Base-by-base conservation (phyloP, 2,329 filamentous ascomycete genomes). In the Colletotrichum sp. region DNA sequence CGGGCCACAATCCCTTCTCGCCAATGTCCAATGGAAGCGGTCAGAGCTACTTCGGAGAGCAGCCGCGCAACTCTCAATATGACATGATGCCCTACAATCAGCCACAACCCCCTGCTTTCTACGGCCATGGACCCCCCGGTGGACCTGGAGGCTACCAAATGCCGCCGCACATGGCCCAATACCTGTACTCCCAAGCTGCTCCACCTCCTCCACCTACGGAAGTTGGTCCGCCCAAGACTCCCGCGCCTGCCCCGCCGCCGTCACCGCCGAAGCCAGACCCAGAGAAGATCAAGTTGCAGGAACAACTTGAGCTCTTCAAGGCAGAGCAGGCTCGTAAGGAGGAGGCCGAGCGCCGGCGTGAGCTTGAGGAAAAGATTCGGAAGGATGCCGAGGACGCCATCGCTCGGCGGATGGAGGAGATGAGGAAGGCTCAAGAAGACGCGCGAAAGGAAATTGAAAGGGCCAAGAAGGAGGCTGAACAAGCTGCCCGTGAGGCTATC, bases 241-340 rank as follows among this genome's bases (percentile, higher is more conserved):
- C 85, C 2, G 85, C 80, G 16, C 81, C 78, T 9, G 82, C 85
- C 8, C 82, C 85, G 6, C 87, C 88, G 7, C 86, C 87, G 3
- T 84, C 86, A 1, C 85, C 85, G 8, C 84, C 86, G 79, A 86
- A 86, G 73, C 84, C 84, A 16, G 90, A 93, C 69, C 88, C 90
- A 3, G 90, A 93, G 72, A 92, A 92, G 79, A 86, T 93, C 77
- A 87, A 87, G n/a, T 88, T 93, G 72, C 89, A 93, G 77, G 88
- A 91, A 77, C 89, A 93, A 79, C 83, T 95, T 19, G 87, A 88
- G 15, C 84, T 85, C 12, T 86, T 90, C 59, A 87, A 90, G 77
- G 85, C 83, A 6, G 86, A 86, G 34, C 84, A 88, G 72, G 87
- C 86, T 34, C 85, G 83, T 77, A 86, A 85, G 76, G 88, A 88